phyloP scores from a whole-genome alignment of 345 rosid species.

The Turritis glabra region DNA sequence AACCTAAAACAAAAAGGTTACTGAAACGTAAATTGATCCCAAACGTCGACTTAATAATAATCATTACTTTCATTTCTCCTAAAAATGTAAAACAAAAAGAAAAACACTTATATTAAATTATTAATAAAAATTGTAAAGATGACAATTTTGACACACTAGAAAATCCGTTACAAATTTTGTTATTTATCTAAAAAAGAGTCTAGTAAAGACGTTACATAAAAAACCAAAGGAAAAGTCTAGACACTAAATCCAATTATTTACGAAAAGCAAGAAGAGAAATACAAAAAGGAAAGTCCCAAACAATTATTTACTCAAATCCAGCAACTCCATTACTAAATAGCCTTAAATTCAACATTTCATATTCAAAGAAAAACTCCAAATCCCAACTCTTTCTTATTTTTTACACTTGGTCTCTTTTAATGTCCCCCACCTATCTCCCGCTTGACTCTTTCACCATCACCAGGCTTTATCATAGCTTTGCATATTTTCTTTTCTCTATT shows the following conservation, averaged over 20 bases:
- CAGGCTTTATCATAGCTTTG: slow-evolving; percentile 8
- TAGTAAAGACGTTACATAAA: slow-evolving; percentile 3
- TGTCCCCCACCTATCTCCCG: slow-evolving; percentile 25
- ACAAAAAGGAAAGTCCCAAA: slow-evolving; percentile 19
- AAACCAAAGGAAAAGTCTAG: slow-evolving; percentile 2
- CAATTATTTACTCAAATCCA: slow-evolving; percentile 35
- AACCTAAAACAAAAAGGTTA: not conserved
- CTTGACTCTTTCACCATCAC: slow-evolving; percentile 33
- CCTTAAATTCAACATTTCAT: not conserved
- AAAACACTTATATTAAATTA: not conserved
- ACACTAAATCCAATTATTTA: not conserved
- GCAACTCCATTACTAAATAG: slow-evolving; percentile 21
- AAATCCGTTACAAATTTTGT: not conserved
- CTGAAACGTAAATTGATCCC: too few relatives aligned
- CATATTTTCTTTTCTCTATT: not conserved
- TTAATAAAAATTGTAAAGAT: too few relatives aligned
- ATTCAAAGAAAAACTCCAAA: slow-evolving; percentile 10
- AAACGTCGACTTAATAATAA: too few relatives aligned
- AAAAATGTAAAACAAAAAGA: not conserved
- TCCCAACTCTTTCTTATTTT: not conserved
- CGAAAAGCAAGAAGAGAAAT: not conserved
- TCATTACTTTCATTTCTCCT: not conserved
- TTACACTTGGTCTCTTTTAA: slow-evolving; percentile 19
- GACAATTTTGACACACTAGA: not conserved
- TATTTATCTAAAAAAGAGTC: not conserved